Base-by-base conservation (phyloP, 805 yeast genomes). In the Suhomyces emberorum region DNA sequence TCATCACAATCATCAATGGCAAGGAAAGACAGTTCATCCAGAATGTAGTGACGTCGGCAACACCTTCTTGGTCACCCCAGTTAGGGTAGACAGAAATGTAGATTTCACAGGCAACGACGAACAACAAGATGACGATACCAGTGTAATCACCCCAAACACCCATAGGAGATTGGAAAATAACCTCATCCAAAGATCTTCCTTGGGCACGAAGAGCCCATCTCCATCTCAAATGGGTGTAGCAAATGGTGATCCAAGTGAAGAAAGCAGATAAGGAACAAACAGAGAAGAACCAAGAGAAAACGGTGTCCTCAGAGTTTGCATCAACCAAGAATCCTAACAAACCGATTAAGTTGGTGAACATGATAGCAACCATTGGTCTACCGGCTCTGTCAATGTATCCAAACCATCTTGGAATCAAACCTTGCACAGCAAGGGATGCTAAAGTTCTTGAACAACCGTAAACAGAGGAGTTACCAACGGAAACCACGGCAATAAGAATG, bases 401-500 rank as follows among this genome's bases (percentile, higher is more conserved):
- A 40, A 65, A 62, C 27, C 52, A 41, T 18, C 46, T 43, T n/a
- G 89, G 89, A 32, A 79, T 83, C 50, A 76, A 73, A 7, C 86
- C 85, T 59, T 81, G 85, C 40, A 77, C 79, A 12, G 88, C 81
- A 49, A 83, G 63, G 15, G 86, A 74, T 35, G 77, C 79, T 36
- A 83, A 53, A 7, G 87, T 70, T 69, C 91, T 74, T 33, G 88
- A 81, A 42, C 81, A 74, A n/a, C 82, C 85, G 55, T 72, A 83
- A 28, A 82, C 76, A 2, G 88, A 77, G 16, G 88, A 77, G 65
- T 83, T 83, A 47, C 88, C 88, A 35, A 83, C 89, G 6, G 88
- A 82, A 37, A 81, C 59, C 18, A 83, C 87, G 3, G 89, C 80
- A 39, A 83, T 59, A 63, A 83, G 65, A 47, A 83, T 81, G 28